These are phyloP conservation scores for Withania somnifera DNA, from an alignment of 305 asterid genomes.

Conservation along the genomic window DNA sequence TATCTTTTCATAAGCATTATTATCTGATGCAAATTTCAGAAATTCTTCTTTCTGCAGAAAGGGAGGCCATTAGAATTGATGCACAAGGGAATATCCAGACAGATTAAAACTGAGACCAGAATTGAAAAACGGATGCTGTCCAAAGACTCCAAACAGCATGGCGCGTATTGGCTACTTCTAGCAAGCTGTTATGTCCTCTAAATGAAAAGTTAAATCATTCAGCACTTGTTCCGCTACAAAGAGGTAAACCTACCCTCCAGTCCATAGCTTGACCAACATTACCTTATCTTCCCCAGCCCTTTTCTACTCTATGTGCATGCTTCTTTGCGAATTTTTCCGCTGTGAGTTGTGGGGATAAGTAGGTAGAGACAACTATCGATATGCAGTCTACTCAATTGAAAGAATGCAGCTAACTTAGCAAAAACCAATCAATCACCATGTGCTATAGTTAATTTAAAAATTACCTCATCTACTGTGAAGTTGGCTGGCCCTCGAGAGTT, in stretches of 20 bases:
- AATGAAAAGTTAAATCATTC: background rate
- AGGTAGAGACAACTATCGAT: background rate
- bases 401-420: background rate
- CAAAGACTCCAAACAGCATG: background rate
- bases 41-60: conserved; percentile 54
- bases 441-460: background rate
- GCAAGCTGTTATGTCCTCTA: background rate
- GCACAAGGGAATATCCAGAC: background rate
- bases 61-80: background rate
- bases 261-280: background rate
- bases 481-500: conserved; percentile 73
- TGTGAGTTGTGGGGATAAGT: background rate
- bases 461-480: conserved; percentile 83
- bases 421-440: background rate
- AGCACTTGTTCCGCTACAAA: background rate
- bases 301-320: background rate
- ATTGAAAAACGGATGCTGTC: background rate
- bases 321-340: background rate
- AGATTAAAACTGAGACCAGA: background rate
- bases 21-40: conserved; percentile 78
- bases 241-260: background rate
- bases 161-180: background rate
- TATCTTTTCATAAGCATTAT: conserved; percentile 57
- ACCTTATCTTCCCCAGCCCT: background rate
- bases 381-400: background rate